Conservation (phyloP, 2,329 filamentous ascomycete species). For the Trichoderma hamatum region DNA sequence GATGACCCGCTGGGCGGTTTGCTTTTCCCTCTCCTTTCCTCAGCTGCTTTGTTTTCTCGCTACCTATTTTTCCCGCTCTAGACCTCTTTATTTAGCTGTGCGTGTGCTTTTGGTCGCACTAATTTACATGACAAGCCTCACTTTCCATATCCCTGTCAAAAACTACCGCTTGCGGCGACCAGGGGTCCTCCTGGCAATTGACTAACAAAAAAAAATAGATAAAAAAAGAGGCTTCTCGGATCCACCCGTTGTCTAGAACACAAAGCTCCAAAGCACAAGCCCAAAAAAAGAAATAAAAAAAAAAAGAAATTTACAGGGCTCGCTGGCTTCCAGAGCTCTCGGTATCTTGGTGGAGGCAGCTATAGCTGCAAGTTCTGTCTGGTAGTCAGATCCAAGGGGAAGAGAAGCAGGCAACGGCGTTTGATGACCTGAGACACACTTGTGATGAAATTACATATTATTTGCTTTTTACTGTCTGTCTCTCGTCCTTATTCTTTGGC, state of each 20-base stretch:
- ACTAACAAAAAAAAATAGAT: neutral
- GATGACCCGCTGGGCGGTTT: neutral
- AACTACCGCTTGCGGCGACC: conserved; percentile 10
- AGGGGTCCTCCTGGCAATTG: conserved; percentile 4
- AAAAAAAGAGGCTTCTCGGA: neutral
- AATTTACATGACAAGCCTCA: conserved; percentile 21
- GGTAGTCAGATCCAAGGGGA: neutral
- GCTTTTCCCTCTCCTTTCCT: too few species aligned
- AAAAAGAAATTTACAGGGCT: neutral
- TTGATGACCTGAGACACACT: conserved; percentile 3
- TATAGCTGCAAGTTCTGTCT: neutral
- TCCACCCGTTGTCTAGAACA: conserved; percentile 23
- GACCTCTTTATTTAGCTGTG: neutral
- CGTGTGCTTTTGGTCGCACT: neutral
- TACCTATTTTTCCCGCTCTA: neutral
- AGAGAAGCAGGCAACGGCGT: neutral
- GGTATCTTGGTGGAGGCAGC: neutral
- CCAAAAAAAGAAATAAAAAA: too few species aligned
- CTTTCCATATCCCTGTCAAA: neutral
- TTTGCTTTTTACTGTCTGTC: neutral
- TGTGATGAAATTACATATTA: neutral
- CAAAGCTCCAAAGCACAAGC: neutral
- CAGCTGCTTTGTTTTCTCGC: neutral
- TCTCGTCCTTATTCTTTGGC: neutral
- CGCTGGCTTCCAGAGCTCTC: neutral